Conservation (phyloP, 345 rosid species). For the Eutrema heterophyllum region DNA sequence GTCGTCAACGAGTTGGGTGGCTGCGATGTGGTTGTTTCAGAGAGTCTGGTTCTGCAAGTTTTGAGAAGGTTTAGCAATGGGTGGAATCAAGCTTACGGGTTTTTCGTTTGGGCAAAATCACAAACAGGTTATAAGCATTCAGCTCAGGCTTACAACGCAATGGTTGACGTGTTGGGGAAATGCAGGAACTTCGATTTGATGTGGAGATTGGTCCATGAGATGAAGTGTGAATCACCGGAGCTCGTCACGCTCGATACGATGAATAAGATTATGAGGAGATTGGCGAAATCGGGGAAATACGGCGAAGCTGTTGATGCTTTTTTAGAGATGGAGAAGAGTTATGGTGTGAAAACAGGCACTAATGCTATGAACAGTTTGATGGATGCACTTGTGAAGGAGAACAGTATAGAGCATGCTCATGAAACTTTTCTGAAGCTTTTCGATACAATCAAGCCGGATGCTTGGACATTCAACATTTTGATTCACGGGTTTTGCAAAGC, state of each 20-base stretch:
- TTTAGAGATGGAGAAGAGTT: conserved; percentile 42
- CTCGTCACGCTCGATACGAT: conserved; percentile 55
- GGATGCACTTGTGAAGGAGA: conserved; percentile 78
- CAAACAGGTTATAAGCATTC: conserved; percentile 61
- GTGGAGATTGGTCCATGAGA: conserved; percentile 62
- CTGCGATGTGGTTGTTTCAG: conserved; percentile 37
- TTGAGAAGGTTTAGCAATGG: conserved; percentile 58
- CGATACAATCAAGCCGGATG: conserved; percentile 29
- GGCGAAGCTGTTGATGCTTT: conserved; percentile 60
- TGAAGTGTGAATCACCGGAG: conserved; percentile 38
- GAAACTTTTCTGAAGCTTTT: conserved; percentile 35
- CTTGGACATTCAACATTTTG: conserved; percentile 50
- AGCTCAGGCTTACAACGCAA: conserved; percentile 38
- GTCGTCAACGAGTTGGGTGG: conserved; percentile 40
- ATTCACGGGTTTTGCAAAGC: conserved; percentile 79
- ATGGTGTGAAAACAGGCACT: conserved; percentile 45
- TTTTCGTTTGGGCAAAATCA: conserved; percentile 77
- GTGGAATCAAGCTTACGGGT: conserved; percentile 57
- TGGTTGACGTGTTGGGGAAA: conserved; percentile 73
- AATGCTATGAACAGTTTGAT: conserved; percentile 51
- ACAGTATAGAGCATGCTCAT: conserved; percentile 61
- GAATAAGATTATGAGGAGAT: conserved; percentile 63
- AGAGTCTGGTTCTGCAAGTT: conserved; percentile 43
- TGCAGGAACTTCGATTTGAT: conserved; percentile 47
- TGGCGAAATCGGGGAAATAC: conserved; percentile 53